These are phyloP conservation scores for Tripterygium wilfordii DNA, from an alignment of 177 flowering plant genomes.

Conservation along the genomic window DNA sequence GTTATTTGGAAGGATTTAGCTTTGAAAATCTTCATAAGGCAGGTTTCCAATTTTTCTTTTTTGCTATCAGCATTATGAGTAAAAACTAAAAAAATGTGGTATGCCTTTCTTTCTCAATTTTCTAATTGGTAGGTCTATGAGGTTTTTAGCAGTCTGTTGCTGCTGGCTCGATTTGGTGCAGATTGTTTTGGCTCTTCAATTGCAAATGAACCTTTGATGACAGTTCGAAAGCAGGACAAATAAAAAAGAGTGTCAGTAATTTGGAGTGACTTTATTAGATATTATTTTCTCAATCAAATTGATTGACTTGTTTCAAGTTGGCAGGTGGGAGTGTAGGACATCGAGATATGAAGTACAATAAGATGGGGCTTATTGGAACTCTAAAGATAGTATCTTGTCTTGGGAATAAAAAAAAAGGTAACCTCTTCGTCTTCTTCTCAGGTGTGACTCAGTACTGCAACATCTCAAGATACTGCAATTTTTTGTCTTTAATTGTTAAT, in stretches of 20 bases:
- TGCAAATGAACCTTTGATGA: constrained; percentile 78
- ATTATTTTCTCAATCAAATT: too few species aligned
- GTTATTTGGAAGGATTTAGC: constrained; percentile 73
- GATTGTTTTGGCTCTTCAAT: constrained; percentile 49
- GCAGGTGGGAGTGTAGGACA: constrained; percentile 72
- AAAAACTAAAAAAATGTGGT: too few species aligned
- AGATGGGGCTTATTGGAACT: constrained; percentile 84
- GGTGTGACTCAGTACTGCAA: constrained; percentile 30
- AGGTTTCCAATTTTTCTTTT: too few species aligned
- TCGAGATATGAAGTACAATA: constrained; percentile 70
- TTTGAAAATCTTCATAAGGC: constrained; percentile 69
- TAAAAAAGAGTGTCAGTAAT: neutral
- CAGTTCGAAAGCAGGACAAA: constrained; percentile 73
- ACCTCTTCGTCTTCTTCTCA: constrained; percentile 28
- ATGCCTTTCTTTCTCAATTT: too few species aligned
- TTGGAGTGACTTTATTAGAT: too few species aligned
- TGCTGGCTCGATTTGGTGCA: constrained; percentile 35
- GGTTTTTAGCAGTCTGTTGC: constrained; percentile 60
- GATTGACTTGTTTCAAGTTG: constrained; percentile 7
- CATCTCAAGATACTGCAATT: too few species aligned
- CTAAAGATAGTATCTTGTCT: constrained; percentile 63
- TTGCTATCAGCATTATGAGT: too few species aligned
- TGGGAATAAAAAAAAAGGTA: constrained; percentile 39
- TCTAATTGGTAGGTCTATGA: constrained; percentile 60
- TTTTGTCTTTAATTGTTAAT: too few species aligned